phyloP scores from a whole-genome alignment of 202 grass and related monocot species.

The Bolboschoenoplectus hybrid region DNA sequence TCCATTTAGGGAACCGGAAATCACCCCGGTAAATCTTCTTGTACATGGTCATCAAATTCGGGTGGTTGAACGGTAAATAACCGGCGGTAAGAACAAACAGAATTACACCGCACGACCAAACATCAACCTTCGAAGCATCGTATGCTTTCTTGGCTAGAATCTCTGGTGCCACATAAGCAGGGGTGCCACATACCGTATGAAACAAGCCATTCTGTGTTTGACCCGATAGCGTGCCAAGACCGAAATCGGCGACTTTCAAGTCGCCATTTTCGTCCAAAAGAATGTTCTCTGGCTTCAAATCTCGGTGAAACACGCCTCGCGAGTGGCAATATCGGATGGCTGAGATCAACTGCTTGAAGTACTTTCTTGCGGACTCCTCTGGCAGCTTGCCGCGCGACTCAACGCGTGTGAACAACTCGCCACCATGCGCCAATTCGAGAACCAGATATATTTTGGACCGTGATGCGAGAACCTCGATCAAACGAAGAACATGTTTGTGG shows the following conservation, averaged over 20 bases:
- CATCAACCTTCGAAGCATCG: conserved; percentile 64
- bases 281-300: conserved; percentile 92
- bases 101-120: conserved; percentile 88
- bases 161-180: conserved; percentile 77
- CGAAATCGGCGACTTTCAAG: conserved; percentile 79
- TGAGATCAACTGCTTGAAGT: conserved; percentile 79
- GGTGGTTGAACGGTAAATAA: conserved; percentile 90
- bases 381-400: conserved; percentile 58
- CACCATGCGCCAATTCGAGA: conserved; percentile 72
- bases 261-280: conserved; percentile 61
- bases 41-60: conserved; percentile 77
- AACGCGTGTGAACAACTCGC: conserved; percentile 62
- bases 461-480: conserved; percentile 68
- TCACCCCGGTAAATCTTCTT: conserved; percentile 72
- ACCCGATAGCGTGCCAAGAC: conserved; percentile 51
- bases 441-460: conserved; percentile 77
- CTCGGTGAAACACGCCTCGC: conserved; percentile 79
- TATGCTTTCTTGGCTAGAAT: conserved; percentile 66
- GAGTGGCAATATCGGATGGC: conserved; percentile 75
- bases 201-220: conserved; percentile 12
- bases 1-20: conserved; percentile 72
- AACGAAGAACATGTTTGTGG: conserved; percentile 68
- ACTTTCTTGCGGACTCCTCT: conserved; percentile 56
- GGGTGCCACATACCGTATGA: conserved; percentile 80
- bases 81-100: conserved; percentile 81